phyloP scores from a whole-genome alignment of 2,329 filamentous ascomycete genomes.

The Phialophora expanda region DNA sequence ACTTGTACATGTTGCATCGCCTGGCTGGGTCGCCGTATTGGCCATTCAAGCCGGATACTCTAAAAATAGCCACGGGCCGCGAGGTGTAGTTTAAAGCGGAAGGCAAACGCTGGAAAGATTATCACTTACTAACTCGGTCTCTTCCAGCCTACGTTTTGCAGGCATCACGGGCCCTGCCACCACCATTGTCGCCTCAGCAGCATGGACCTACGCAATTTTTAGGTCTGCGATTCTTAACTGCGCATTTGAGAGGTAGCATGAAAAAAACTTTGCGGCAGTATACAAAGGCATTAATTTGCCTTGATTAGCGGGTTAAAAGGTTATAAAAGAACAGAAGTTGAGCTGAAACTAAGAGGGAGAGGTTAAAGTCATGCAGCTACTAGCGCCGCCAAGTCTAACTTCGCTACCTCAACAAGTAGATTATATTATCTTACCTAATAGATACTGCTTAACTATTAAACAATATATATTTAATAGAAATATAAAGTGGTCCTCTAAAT shows the following conservation, averaged over 20 bases:
- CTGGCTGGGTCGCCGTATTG: neutral
- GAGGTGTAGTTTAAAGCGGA: neutral
- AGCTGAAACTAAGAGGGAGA: neutral
- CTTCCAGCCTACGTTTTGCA: slow-evolving; percentile 8
- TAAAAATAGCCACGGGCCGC: neutral
- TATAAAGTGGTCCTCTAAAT: no score
- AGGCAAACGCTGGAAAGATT: neutral
- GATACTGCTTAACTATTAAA: neutral
- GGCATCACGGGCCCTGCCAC: neutral
- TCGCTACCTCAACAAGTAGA: neutral
- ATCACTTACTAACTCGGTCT: slow-evolving; percentile 6
- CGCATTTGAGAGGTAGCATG: neutral
- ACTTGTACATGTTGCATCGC: neutral
- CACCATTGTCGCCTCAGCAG: neutral
- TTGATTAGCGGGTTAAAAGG: neutral
- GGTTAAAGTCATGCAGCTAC: neutral
- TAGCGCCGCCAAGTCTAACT: neutral
- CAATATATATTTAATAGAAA: neutral
- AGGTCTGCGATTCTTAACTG: neutral
- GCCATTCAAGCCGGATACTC: neutral
- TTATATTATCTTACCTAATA: no score
- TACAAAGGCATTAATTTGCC: neutral
- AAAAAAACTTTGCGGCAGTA: neutral
- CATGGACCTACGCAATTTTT: neutral
- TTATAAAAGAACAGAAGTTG: neutral